Evolutionary conservation across 257 asterid genomes (phyloP), one percentile per base, ranked within the genome.

Genomic region (Cordia subcordata): DNA sequence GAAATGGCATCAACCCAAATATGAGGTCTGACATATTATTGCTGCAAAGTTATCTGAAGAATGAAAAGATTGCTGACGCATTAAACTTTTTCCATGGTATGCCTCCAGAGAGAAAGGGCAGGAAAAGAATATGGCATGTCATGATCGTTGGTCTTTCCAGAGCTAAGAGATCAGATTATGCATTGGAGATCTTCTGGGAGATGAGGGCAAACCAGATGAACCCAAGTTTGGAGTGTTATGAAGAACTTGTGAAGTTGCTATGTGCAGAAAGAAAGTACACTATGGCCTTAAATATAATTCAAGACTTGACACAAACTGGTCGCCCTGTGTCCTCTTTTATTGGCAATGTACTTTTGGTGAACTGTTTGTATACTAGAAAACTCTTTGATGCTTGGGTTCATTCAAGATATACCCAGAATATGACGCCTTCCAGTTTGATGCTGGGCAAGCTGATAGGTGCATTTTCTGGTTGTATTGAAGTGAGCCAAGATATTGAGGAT

Each of bases 131-230:
- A 46, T 80, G 88, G 85, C 64, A 68, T 62, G 11, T 63, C 49
- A 71, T 84, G 84, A 70, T 92, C 55, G 57, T 75, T 70, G 95
- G 88, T 67, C 95, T 88, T 61, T 88, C 87, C 80, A 81, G 58
- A 70, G 68, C 63, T 21, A 22, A 61, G 54, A 79, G 75, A 57
- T 78, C 69, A 1, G 73, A 69, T 38, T 18, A 52, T 46, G 96
- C 99, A 21, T 68, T 68, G 54, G 46, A 75, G 58, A 42, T 81
- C 46, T 68, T 84, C 75, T 67, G 66, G 66, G 64, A 74, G 58
- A 74, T 89, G 95, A 75, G 78, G 69, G 23, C 46, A 54, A 66
- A 23, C 13, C 61, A 49, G 50, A 8, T 70, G 72, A 77, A 15
- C 54, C 97, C 96, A 53, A 77, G 86, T 68, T 42, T 78, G 8